Base-by-base conservation (phyloP, 225 moss, liverwort and hornwort genomes). In the Takakia lepidozioides region DNA sequence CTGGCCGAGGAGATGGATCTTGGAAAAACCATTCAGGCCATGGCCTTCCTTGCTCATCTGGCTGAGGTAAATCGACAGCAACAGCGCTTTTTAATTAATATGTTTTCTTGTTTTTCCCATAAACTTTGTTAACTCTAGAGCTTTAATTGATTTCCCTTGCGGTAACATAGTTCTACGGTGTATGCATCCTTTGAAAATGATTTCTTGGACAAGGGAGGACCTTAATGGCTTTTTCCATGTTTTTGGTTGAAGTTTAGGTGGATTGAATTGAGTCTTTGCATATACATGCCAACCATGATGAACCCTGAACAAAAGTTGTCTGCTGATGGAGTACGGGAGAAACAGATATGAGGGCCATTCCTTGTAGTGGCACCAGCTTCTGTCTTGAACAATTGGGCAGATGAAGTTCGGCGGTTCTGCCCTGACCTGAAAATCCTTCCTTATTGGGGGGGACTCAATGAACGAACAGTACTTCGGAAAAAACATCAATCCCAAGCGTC, bases 1-100 rank as follows among this genome's bases (percentile, higher is more conserved):
- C 49, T 95, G 59, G 95, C 95, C 4, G 95, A 95, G 49, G 95
- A 95, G 63, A 95, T 95, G 95, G 95, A 90, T 22, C 87, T 95
- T 13, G 95, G 95, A 43, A 95, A 95, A 75, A 95, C 95, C n/a
- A 84, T 95, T 43, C 95, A 95, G 69, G 95, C 95, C 16, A 95
- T 95, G 90, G 90, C 90, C 28, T 95, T 95, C 60, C 90, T 95
- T 34, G 83, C 79, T 42, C 95, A 95, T 69, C 73, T 95, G 59
- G 95, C 95, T 42, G 95, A 95, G 84, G 91, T 91, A 73, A 60
- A n/a, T n/a, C n/a, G n/a, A n/a, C n/a, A n/a, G n/a, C n/a, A n/a
- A n/a, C n/a, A n/a, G n/a, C n/a, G n/a, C n/a, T n/a, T n/a, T n/a
- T n/a, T n/a, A n/a, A n/a, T n/a, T n/a, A n/a, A n/a, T n/a, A n/a